phyloP scores from a whole-genome alignment of 2,329 filamentous ascomycete species.

The Aspergillus sp. region DNA sequence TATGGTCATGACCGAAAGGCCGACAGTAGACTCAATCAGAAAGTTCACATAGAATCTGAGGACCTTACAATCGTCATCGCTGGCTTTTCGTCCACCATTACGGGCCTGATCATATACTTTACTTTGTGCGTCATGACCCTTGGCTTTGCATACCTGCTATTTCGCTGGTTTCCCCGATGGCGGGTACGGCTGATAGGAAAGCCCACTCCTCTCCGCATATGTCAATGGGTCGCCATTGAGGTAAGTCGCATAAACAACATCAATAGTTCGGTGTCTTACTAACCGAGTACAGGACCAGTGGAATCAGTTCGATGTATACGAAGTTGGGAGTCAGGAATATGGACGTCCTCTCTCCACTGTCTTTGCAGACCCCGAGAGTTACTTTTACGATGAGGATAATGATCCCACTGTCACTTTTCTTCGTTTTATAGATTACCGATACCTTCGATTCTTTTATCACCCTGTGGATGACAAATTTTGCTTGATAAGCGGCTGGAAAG shows the following conservation, averaged over 20 bases:
- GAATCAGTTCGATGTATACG: constrained; percentile 82
- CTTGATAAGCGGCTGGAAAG: constrained; percentile 87
- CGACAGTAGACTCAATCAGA: constrained; percentile 73
- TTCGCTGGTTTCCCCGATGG: constrained; percentile 90
- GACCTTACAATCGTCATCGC: constrained; percentile 92
- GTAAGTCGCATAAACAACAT: constrained; percentile 40
- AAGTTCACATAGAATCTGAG: constrained; percentile 89
- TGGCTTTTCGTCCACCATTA: constrained; percentile 75
- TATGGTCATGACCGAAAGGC: constrained; percentile 61
- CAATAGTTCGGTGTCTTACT: not conserved
- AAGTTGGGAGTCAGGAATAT: constrained; percentile 61
- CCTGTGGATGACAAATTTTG: constrained; percentile 86
- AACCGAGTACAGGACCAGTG: constrained; percentile 71
- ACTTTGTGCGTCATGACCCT: constrained; percentile 68
- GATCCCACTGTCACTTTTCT: constrained; percentile 76
- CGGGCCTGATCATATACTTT: constrained; percentile 69
- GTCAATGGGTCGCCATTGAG: constrained; percentile 90
- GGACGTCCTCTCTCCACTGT: constrained; percentile 64
- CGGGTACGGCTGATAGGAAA: constrained; percentile 73
- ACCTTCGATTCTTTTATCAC: constrained; percentile 90
- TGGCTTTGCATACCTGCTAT: constrained; percentile 77
- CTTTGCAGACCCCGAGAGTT: constrained; percentile 51
- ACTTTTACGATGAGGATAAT: constrained; percentile 63
- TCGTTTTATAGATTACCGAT: constrained; percentile 83
- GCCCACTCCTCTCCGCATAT: constrained; percentile 67